A percentile compares a stretch with the other conserved stretches of the same genome.
Conservation (phyloP, 306 rosid genomes). For the Morella rubra region DNA sequence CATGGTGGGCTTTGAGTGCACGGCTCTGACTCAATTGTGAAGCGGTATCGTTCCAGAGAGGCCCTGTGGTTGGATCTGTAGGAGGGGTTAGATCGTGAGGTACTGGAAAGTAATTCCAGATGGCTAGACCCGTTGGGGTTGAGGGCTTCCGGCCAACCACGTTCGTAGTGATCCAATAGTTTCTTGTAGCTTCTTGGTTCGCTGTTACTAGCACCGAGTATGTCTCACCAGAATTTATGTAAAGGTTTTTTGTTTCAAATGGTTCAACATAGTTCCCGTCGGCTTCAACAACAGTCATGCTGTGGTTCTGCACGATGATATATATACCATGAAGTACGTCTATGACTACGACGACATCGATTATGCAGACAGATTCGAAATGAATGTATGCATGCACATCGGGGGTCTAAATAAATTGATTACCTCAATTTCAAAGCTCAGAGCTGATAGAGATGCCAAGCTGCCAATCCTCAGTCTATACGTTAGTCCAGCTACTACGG, state of each 20-base stretch:
- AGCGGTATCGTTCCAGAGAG: constrained; percentile 14
- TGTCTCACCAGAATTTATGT: constrained; percentile 82
- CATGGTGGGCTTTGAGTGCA: constrained; percentile 24
- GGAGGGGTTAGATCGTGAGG: constrained; percentile 10
- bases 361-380: too few species aligned
- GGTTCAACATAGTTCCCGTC: constrained; percentile 91
- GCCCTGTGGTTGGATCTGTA: constrained; percentile 25
- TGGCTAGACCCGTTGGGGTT: constrained; percentile 66
- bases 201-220: constrained; percentile 75
- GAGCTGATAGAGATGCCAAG: constrained; percentile 46
- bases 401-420: too few species aligned
- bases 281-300: constrained; percentile 87
- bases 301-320: constrained; percentile 53
- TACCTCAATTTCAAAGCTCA: constrained; percentile 63
- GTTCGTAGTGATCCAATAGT: constrained; percentile 67
- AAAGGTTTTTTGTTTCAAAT: constrained; percentile 63
- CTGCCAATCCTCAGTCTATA: constrained; percentile 47
- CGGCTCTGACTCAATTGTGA: constrained; percentile 12
- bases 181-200: constrained; percentile 62
- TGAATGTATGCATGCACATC: too few species aligned
- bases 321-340: too few species aligned
- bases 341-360: too few species aligned
- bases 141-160: constrained; percentile 39
- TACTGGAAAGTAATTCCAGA: constrained; percentile 72
- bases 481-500: constrained; percentile 39